phyloP scores from a whole-genome alignment of 2,329 filamentous ascomycete genomes.

The Stenocarpella maydis region DNA sequence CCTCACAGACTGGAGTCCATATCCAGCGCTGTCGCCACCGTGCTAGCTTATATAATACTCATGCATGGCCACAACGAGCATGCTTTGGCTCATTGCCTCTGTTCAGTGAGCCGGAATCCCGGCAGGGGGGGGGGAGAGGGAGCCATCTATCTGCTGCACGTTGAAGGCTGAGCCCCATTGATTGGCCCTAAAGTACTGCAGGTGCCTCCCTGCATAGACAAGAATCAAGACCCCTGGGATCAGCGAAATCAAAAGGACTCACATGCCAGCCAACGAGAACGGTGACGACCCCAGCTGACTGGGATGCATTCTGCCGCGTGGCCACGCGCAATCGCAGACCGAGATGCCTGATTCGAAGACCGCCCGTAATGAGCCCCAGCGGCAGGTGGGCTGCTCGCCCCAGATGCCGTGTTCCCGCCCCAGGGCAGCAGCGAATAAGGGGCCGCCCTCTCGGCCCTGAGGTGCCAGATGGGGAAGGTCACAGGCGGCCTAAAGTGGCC shows the following conservation, averaged over 20 bases:
- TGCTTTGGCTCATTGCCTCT: not conserved
- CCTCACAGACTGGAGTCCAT: too few species aligned
- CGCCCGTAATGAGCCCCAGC: constrained; percentile 6
- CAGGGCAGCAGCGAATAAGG: constrained; percentile 20
- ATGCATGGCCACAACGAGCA: not conserved
- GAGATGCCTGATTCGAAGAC: constrained; percentile 22
- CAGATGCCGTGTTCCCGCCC: constrained; percentile 3
- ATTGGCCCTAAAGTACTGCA: constrained; percentile 12
- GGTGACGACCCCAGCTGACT: not conserved
- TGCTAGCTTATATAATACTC: not conserved
- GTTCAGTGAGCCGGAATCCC: too few species aligned
- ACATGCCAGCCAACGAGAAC: not conserved
- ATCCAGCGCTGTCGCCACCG: not conserved
- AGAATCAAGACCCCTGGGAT: not conserved
- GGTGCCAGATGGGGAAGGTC: constrained; percentile 34
- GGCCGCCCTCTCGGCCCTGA: constrained; percentile 2
- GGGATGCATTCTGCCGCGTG: not conserved
- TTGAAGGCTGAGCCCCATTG: not conserved
- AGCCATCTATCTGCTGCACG: not conserved
- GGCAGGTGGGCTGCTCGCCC: not conserved
- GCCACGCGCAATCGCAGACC: not conserved
- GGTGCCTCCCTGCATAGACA: not conserved
- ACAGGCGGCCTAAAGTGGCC: constrained; percentile 3
- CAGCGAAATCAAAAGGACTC: constrained; percentile 4
- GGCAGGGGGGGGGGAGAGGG: not conserved